Evolutionary conservation across 2,329 filamentous ascomycete genomes (phyloP), one percentile per base, ranked within the genome.

Genomic region (Hymenoscyphus fraxineus): DNA sequence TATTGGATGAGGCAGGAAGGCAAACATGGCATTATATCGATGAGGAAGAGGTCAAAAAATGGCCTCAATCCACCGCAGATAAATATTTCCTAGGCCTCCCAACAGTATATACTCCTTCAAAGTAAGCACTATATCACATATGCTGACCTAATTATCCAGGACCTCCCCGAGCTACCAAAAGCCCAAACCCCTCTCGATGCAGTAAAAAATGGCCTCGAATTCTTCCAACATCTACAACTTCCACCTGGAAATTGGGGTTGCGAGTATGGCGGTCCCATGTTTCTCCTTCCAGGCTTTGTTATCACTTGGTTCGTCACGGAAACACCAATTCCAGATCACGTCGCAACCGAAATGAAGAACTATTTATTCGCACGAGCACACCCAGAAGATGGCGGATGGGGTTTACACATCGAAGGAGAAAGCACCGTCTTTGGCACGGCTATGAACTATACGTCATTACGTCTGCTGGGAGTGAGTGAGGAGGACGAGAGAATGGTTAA

Each of bases 231-330:
- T 68, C 85, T 98, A 31, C 95, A 99, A 76, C 83, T 97, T 1
- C 87, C 89, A 15, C 89, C 92, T 0, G 95, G 95, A 5, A 92
- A 97, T 74, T 99, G 95, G 95, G 95, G 84, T 5, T 98, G 94
- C 79, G 95, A 99, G 76, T 99, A 99, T 79, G 95, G 95, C 62
- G 95, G 95, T 0, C 95, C 95, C 3, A 94, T 97, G 91, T 99
- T 99, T 75, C 84, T 98, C 47, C 82, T 98, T 1, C 92, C 94
- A 0, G 92, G 94, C 56, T 76, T 97, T 27, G 87, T 97, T 67
- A 87, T 96, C 70, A 84, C 90, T 35, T 96, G 92, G 87, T 93
- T 96, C 76, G 90, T 90, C 61, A 98, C 93, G 67, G 88, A 93
- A 75, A 97, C 92, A 61, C 90, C 90, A 3, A 91, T 99, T 64